phyloP scores from a whole-genome alignment of 495 filamentous ascomycete species.

The Penicillium canescens region DNA sequence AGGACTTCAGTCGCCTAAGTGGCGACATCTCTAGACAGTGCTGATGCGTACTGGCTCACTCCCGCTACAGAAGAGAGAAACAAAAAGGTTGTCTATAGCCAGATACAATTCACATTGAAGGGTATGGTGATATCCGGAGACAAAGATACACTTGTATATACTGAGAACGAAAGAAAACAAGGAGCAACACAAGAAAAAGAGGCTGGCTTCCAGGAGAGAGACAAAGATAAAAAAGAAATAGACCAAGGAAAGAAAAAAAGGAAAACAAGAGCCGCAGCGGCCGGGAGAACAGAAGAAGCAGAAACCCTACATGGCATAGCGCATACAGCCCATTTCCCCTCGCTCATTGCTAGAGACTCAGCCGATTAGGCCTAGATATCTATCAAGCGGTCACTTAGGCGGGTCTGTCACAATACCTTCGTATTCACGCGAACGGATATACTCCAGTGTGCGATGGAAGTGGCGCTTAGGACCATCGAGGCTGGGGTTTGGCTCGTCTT shows the following conservation, averaged over 20 bases:
- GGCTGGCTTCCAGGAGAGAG: conserved; percentile 22
- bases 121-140: conserved; percentile 30
- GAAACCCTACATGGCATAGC: conserved; percentile 6
- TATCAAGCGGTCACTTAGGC: conserved; percentile 34
- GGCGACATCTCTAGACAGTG: not conserved
- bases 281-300: conserved; percentile 6
- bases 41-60: not conserved
- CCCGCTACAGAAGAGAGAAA: not conserved
- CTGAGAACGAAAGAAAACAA: conserved; percentile 18
- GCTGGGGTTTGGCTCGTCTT: conserved; percentile 64
- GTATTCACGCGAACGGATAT: conserved; percentile 87
- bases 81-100: not conserved
- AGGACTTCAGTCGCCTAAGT: no score
- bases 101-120: conserved; percentile 13
- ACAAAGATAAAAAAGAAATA: conserved; percentile 10
- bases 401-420: conserved; percentile 84
- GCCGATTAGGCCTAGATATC: not conserved
- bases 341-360: not conserved
- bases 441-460: conserved; percentile 91
- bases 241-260: conserved; percentile 7
- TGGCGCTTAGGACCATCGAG: conserved; percentile 87
- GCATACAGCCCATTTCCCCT: conserved; percentile 1
- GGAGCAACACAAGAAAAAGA: conserved; percentile 3
- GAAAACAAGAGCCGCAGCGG: conserved; percentile 6
- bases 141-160: conserved; percentile 40